Evolutionary conservation across 164 flowering plant genomes (phyloP).

Genomic region (Aristolochia fimbriata): DNA sequence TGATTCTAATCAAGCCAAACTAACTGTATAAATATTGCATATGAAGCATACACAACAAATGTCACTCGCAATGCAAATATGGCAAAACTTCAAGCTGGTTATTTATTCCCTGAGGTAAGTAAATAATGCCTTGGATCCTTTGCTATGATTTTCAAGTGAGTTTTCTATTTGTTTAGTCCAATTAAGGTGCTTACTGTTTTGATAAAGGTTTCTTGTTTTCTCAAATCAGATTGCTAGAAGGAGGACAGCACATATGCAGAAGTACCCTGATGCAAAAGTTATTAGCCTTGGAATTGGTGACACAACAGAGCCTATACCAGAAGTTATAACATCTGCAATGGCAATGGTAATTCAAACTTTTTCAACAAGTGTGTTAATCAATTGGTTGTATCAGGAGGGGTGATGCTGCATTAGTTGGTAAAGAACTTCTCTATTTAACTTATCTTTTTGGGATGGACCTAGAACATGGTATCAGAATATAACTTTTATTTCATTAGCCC

Average conservation of each 20-base stretch:
- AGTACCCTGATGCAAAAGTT: conserved; percentile 76
- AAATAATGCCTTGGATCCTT: neutral
- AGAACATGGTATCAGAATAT: too few relatives aligned
- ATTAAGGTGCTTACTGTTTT: neutral
- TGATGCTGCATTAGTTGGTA: too few relatives aligned
- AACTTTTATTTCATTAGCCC: too few relatives aligned
- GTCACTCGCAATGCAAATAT: conserved; percentile 85
- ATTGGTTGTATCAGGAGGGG: too few relatives aligned
- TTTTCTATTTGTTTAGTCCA: neutral
- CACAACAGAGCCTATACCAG: conserved; percentile 96
- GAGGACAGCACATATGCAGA: conserved; percentile 61
- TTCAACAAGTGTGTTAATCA: too few relatives aligned
- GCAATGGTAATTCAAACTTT: conserved; percentile 35
- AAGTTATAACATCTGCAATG: conserved; percentile 86
- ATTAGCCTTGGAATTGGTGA: conserved; percentile 96
- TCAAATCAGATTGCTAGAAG: conserved; percentile 68
- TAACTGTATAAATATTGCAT: neutral
- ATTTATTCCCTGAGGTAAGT: conserved; percentile 89
- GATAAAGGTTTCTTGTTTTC: neutral
- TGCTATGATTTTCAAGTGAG: neutral
- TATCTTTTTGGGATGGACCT: too few relatives aligned
- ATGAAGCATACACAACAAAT: conserved; percentile 58
- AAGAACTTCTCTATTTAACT: too few relatives aligned
- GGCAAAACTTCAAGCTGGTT: conserved; percentile 91
- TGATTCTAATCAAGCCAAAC: too few relatives aligned